These are phyloP conservation scores for Apocynum venetum DNA, from an alignment of 257 asterid species.

Conservation along the genomic window DNA sequence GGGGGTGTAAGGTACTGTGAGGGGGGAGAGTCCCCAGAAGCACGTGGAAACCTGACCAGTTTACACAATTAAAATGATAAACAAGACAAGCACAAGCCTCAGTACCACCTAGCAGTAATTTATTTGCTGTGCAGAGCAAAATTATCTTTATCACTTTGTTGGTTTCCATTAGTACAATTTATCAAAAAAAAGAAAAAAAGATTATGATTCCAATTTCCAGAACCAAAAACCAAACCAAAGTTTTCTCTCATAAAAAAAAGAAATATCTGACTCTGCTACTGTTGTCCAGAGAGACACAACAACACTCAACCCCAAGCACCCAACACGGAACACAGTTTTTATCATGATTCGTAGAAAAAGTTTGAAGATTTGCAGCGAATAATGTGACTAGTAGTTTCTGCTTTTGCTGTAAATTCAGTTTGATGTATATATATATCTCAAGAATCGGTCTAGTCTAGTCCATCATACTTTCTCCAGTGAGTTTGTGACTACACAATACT, in stretches of 20 bases:
- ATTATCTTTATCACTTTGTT: constrained; percentile 9
- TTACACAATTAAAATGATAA: constrained; percentile 30
- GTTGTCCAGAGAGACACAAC: constrained; percentile 9
- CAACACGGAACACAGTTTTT: background rate
- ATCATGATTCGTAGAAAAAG: constrained; percentile 4
- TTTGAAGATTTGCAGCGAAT: constrained; percentile 2
- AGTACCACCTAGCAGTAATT: background rate
- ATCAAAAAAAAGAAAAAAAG: too few relatives aligned
- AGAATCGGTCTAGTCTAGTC: background rate
- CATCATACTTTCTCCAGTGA: constrained; percentile 12
- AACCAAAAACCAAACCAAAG: background rate
- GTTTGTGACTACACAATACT: background rate
- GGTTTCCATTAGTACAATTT: background rate
- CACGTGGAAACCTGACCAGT: constrained; percentile 58
- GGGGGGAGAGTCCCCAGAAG: constrained; percentile 45
- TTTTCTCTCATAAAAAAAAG: background rate
- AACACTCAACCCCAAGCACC: background rate
- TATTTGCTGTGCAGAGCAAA: background rate
- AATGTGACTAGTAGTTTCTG: background rate
- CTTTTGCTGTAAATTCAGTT: constrained; percentile 6
- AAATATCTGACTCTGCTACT: constrained; percentile 10
- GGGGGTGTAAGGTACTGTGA: background rate
- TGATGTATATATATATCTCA: background rate
- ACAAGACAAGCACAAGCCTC: constrained; percentile 37
- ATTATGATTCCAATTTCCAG: too few relatives aligned